A percentile compares a stretch with the other conserved stretches of the same genome.
Conservation (phyloP, 1,284 basidiomycete species). For the Coniferiporia sulphurascens region DNA sequence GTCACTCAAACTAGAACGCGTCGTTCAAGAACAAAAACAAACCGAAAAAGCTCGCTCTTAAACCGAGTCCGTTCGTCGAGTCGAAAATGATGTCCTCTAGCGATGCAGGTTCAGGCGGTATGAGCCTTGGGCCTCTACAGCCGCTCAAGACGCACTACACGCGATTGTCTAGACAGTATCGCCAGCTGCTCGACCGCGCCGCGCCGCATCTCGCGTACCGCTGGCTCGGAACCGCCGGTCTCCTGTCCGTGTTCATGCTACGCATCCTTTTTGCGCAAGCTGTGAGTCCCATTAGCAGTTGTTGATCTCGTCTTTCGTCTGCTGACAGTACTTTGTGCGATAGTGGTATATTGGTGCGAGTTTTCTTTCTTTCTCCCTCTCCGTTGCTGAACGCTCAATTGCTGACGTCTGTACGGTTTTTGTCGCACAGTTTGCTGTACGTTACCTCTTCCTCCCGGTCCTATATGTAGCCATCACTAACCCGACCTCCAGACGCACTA, state of each 20-base stretch:
- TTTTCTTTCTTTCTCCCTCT: neutral
- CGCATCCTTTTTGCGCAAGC: conserved; percentile 89
- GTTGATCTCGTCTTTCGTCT: conserved; percentile 19
- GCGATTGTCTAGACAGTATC: conserved; percentile 65
- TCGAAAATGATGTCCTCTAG: conserved; percentile 11
- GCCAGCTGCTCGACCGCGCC: conserved; percentile 83
- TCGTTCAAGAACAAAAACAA: too few relatives aligned
- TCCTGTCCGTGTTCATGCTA: conserved; percentile 79
- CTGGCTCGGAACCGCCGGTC: conserved; percentile 78
- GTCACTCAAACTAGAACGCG: neutral
- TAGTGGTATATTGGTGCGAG: conserved; percentile 89
- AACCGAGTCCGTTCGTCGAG: too few relatives aligned
- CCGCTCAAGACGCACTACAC: conserved; percentile 46
- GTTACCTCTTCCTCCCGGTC: conserved; percentile 26
- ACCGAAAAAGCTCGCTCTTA: neutral
- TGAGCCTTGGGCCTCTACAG: conserved; percentile 31
- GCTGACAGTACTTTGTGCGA: neutral
- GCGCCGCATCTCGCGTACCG: conserved; percentile 87
- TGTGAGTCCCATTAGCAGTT: conserved; percentile 47
- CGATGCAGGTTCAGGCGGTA: conserved; percentile 6
- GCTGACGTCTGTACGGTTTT: conserved; percentile 13
- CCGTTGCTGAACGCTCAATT: conserved; percentile 19
- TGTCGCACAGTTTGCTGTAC: conserved; percentile 59
- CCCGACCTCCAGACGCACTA: conserved; percentile 59
- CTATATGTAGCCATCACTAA: neutral